These are phyloP conservation scores for Saururus chinensis DNA, from an alignment of 164 flowering plant genomes.

Conservation along the genomic window DNA sequence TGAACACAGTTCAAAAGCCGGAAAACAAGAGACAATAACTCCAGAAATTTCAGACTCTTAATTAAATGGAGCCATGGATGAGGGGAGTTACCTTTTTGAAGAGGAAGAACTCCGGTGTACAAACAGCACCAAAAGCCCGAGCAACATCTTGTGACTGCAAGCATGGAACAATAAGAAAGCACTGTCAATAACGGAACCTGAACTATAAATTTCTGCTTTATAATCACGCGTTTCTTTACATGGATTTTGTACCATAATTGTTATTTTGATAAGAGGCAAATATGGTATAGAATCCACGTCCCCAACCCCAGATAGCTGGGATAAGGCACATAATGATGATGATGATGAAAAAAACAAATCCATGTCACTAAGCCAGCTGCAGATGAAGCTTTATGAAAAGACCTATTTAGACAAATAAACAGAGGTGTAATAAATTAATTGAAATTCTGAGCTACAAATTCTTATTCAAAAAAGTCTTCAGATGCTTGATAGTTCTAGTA, in stretches of 20 bases:
- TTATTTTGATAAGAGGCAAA: too few species aligned
- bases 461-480: too few species aligned
- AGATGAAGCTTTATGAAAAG: neutral
- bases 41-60: neutral
- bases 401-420: neutral
- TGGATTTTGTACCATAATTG: too few species aligned
- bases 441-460: neutral
- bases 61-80: neutral
- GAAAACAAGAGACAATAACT: neutral
- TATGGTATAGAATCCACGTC: too few species aligned
- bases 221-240: too few species aligned
- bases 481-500: neutral
- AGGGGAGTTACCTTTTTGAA: slow-evolving; percentile 55
- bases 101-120: slow-evolving; percentile 88
- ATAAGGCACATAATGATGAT: too few species aligned
- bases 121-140: slow-evolving; percentile 72
- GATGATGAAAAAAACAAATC: too few species aligned
- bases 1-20: neutral
- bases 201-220: too few species aligned
- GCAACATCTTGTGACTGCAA: slow-evolving; percentile 87
- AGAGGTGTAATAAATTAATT: neutral
- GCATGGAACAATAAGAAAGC: neutral
- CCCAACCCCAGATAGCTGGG: too few species aligned
- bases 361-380: neutral
- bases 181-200: neutral